Evolutionary conservation across 305 asterid species (phyloP).

Genomic region (Solanum hybrid): DNA sequence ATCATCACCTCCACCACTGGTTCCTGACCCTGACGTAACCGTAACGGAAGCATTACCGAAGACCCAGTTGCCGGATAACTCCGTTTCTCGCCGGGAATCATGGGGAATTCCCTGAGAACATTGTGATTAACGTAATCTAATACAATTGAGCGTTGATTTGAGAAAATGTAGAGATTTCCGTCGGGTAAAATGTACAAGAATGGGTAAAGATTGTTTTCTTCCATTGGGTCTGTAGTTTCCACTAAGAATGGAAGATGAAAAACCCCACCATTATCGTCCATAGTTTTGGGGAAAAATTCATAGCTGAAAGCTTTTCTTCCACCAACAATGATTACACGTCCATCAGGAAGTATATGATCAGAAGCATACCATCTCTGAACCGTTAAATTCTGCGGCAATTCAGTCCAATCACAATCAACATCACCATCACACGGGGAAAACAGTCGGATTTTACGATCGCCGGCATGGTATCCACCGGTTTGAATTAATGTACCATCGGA

Average conservation of each 20-base stretch:
- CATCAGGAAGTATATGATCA: constrained; percentile 29
- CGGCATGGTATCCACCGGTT: constrained; percentile 15
- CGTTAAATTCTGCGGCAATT: constrained; percentile 9
- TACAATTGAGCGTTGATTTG: not conserved
- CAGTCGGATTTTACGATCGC: constrained; percentile 4
- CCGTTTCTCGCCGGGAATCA: constrained; percentile 3
- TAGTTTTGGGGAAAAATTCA: constrained; percentile 16
- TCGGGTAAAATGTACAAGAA: constrained; percentile 26
- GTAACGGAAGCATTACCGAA: constrained; percentile 2
- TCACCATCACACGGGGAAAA: not conserved
- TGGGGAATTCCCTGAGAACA: not conserved
- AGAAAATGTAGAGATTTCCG: constrained; percentile 14
- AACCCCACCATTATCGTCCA: not conserved
- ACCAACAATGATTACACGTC: constrained; percentile 36
- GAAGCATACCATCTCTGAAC: constrained; percentile 7
- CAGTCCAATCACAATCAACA: constrained; percentile 20
- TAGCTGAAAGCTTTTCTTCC: constrained; percentile 40
- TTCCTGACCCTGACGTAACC: not conserved
- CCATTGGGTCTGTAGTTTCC: constrained; percentile 19
- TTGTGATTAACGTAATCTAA: not conserved
- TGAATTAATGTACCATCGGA: constrained; percentile 11
- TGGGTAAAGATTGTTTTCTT: constrained; percentile 39
- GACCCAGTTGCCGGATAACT: constrained; percentile 8
- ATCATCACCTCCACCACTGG: not conserved
- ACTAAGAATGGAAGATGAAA: constrained; percentile 21